These are phyloP conservation scores for Grifola frondosa DNA, from an alignment of 1,284 basidiomycete species.

Conservation along the genomic window DNA sequence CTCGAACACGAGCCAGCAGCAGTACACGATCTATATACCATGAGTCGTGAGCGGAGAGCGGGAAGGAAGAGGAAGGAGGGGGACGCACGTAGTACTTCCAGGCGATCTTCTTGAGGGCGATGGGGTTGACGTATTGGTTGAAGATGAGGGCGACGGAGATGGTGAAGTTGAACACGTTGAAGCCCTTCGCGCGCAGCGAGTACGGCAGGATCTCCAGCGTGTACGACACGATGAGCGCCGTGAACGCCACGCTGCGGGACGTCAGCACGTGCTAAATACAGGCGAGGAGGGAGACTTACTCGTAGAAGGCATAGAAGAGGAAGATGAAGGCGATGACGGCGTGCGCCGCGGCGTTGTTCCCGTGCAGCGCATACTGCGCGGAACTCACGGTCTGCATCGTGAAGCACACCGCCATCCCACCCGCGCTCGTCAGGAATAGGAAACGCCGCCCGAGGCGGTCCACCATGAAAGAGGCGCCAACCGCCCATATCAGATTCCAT, in stretches of 20 bases:
- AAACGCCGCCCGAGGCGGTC: conserved; percentile 61
- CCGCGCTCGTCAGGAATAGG: conserved; percentile 63
- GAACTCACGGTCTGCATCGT: conserved; percentile 71
- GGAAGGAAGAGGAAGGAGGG: not conserved
- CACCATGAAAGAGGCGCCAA: conserved; percentile 55
- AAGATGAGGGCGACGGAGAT: conserved; percentile 70
- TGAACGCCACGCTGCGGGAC: conserved; percentile 67
- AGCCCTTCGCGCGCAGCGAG: conserved; percentile 74
- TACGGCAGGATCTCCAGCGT: conserved; percentile 75
- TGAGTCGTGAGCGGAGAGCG: not conserved
- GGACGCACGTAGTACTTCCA: conserved; percentile 48
- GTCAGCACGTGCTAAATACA: not conserved
- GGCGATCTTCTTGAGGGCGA: conserved; percentile 54
- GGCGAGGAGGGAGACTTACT: conserved; percentile 39
- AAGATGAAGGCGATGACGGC: conserved; percentile 78
- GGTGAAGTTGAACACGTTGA: conserved; percentile 69
- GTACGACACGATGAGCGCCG: conserved; percentile 73
- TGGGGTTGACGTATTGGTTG: conserved; percentile 82
- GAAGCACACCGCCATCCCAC: conserved; percentile 73
- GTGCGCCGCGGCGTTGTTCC: conserved; percentile 48
- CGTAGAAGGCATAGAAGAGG: conserved; percentile 69
- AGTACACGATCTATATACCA: conserved; percentile 68
- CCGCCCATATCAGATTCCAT: conserved; percentile 70
- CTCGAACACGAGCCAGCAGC: conserved; percentile 66
- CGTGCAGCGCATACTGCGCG: conserved; percentile 52